A percentile compares a stretch with the other conserved stretches of the same genome.
Conservation (phyloP, 495 filamentous ascomycete species). For the Stereocaulon alpinum region DNA sequence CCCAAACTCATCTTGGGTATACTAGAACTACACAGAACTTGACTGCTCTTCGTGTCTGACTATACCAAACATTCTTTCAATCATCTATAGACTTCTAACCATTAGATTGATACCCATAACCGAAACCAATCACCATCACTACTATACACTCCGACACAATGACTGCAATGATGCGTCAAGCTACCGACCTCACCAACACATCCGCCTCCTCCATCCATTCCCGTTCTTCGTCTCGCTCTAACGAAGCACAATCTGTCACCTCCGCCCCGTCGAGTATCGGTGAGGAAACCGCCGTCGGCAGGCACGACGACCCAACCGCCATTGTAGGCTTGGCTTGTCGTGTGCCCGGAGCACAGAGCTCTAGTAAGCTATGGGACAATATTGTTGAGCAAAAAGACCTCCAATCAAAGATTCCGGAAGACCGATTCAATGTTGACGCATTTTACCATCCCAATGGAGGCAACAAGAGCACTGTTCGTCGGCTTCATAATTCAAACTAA, state of each 20-base stretch:
- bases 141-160: not conserved
- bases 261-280: conserved; percentile 3
- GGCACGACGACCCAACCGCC: conserved; percentile 6
- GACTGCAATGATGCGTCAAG: conserved; percentile 4
- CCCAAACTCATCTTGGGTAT: not conserved
- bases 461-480: conserved; percentile 20
- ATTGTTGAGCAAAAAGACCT: conserved; percentile 19
- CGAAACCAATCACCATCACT: not conserved
- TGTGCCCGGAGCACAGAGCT: conserved; percentile 19
- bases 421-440: conserved; percentile 32
- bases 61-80: not conserved
- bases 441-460: conserved; percentile 30
- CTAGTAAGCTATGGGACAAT: conserved; percentile 17
- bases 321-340: conserved; percentile 20
- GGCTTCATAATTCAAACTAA: not conserved
- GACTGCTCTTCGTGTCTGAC: not conserved
- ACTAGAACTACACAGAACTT: conserved; percentile 2
- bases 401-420: conserved; percentile 24
- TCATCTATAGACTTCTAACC: not conserved
- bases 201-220: conserved; percentile 10
- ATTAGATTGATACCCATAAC: not conserved
- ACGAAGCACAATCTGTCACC: conserved; percentile 8
- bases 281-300: not conserved
- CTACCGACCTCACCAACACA: conserved; percentile 3
- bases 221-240: conserved; percentile 11